These are phyloP conservation scores for Pseudocercospora musae DNA, from an alignment of 2,329 filamentous ascomycete genomes.

Conservation along the genomic window DNA sequence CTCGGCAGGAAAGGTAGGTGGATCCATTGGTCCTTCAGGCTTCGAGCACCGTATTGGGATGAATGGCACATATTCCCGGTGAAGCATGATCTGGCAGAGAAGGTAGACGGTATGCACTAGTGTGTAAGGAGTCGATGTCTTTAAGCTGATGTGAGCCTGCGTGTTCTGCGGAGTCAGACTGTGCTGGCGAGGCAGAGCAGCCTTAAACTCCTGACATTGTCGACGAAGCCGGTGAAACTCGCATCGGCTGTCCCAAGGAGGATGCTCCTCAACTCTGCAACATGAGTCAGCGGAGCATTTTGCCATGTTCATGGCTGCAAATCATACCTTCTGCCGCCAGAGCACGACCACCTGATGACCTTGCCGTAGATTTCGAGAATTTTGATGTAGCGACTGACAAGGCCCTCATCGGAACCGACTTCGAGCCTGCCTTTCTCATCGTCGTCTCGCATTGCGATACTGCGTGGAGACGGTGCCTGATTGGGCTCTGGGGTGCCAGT, in stretches of 20 bases:
- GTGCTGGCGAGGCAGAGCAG: slow-evolving; percentile 54
- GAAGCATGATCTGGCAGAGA: slow-evolving; percentile 64
- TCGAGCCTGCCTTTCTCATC: slow-evolving; percentile 52
- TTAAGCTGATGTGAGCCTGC: slow-evolving; percentile 62
- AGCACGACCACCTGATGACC: slow-evolving; percentile 57
- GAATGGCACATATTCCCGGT: slow-evolving; percentile 67
- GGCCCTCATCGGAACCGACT: slow-evolving; percentile 48
- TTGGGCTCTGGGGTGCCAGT: slow-evolving; percentile 23
- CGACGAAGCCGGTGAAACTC: slow-evolving; percentile 54
- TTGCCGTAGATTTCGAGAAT: slow-evolving; percentile 55
- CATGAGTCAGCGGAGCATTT: not conserved
- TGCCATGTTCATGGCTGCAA: not conserved
- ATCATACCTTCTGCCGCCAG: slow-evolving; percentile 52
- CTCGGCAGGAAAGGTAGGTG: slow-evolving; percentile 52
- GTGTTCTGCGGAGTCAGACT: slow-evolving; percentile 61
- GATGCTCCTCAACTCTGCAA: slow-evolving; percentile 46
- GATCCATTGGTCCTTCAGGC: slow-evolving; percentile 58
- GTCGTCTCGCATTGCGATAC: slow-evolving; percentile 23
- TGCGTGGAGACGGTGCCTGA: slow-evolving; percentile 18
- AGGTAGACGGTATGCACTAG: slow-evolving; percentile 65
- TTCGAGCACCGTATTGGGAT: slow-evolving; percentile 54
- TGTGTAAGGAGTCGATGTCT: slow-evolving; percentile 62
- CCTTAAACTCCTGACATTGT: slow-evolving; percentile 54
- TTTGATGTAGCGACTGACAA: slow-evolving; percentile 51
- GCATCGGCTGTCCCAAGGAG: slow-evolving; percentile 60